Conservation (phyloP, 371 early-diverging fungal species). For the Blakeslea trispora region DNA sequence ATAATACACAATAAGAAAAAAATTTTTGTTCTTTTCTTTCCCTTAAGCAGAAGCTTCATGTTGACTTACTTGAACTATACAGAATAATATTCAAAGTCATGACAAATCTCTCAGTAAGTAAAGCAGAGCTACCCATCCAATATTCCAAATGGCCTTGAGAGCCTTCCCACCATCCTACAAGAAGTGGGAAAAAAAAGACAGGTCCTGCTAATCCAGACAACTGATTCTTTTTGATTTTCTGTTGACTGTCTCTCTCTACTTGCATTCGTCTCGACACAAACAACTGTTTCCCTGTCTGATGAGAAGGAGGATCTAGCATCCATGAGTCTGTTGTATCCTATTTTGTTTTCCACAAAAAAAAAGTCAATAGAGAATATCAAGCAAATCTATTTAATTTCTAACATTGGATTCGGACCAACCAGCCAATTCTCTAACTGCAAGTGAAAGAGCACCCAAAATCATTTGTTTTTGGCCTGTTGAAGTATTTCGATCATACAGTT, state of each 20-base stretch:
- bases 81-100: conserved; percentile 49
- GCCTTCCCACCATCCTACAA: conserved; percentile 57
- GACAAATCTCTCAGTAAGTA: conserved; percentile 44
- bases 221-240: conserved; percentile 25
- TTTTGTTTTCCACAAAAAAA: no score
- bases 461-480: conserved; percentile 32
- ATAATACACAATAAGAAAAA: neutral
- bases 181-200: conserved; percentile 47
- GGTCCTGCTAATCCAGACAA: conserved; percentile 41
- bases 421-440: conserved; percentile 43
- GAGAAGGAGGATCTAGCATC: no score
- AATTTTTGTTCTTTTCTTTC: neutral
- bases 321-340: no score
- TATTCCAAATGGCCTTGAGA: conserved; percentile 28
- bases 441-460: conserved; percentile 32
- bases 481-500: conserved; percentile 42
- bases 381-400: no score
- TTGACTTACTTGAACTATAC: conserved; percentile 36
- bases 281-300: conserved; percentile 28
- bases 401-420: conserved; percentile 27
- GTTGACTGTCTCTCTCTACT: conserved; percentile 22
- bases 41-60: no score
- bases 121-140: conserved; percentile 37
- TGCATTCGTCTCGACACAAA: conserved; percentile 41
- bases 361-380: no score